These are phyloP conservation scores for Collybiopsis confluens DNA, from an alignment of 768 basidiomycete genomes.

Conservation along the genomic window DNA sequence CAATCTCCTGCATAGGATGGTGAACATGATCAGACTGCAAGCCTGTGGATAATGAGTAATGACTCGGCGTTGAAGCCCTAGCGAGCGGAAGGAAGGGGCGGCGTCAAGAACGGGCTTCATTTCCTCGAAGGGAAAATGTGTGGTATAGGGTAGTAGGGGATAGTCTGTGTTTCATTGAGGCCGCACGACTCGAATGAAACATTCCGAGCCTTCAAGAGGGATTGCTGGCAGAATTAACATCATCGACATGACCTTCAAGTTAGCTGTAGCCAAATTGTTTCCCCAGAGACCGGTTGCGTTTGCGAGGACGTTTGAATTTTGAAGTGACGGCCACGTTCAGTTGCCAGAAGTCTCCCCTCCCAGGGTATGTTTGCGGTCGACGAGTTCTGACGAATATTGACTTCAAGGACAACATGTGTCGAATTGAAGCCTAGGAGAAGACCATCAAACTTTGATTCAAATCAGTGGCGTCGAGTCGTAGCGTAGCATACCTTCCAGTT, in stretches of 20 bases:
- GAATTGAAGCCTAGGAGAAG: background rate
- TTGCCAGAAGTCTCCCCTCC: slow-evolving; percentile 50
- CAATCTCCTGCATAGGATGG: background rate
- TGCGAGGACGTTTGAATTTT: slow-evolving; percentile 35
- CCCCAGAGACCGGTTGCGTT: no score
- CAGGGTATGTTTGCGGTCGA: slow-evolving; percentile 49
- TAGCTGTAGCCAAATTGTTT: no score
- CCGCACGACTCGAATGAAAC: no score
- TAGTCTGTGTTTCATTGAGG: no score
- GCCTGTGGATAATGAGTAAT: background rate
- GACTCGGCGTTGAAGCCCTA: no score
- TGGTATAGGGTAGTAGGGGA: no score
- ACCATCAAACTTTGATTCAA: background rate
- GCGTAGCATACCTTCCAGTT: slow-evolving; percentile 54
- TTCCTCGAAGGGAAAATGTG: no score
- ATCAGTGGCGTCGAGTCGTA: no score
- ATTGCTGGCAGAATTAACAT: background rate
- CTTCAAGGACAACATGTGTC: slow-evolving; percentile 8
- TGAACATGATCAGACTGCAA: background rate
- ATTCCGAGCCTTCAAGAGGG: background rate
- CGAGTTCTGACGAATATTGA: slow-evolving; percentile 41
- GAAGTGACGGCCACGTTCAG: slow-evolving; percentile 40
- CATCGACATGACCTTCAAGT: background rate
- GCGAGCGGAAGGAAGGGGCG: background rate
- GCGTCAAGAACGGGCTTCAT: background rate